phyloP scores from a whole-genome alignment of 1,139 yeast genomes.

The Yamadazyma dushanensis region DNA sequence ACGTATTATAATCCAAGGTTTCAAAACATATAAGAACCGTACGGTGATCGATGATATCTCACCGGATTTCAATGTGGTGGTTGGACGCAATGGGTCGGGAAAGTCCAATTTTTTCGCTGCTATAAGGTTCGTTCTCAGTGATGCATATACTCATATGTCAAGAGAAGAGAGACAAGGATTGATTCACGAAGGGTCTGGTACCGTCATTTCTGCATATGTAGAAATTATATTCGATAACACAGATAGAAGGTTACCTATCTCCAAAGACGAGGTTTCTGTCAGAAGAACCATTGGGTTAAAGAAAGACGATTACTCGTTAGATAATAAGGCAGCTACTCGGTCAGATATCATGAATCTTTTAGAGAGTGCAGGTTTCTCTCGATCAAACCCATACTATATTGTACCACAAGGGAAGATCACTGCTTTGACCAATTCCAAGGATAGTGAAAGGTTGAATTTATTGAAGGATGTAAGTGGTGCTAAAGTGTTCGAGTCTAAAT shows the following conservation, averaged over 20 bases:
- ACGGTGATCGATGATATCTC: conserved; percentile 76
- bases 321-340: conserved; percentile 75
- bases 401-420: conserved; percentile 96
- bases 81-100: conserved; percentile 96
- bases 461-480: conserved; percentile 96
- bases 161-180: conserved; percentile 87
- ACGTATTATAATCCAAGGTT: conserved; percentile 77
- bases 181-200: conserved; percentile 88
- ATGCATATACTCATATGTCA: conserved; percentile 85
- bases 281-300: conserved; percentile 90
- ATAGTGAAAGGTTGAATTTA: conserved; percentile 71
- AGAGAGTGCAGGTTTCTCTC: conserved; percentile 91
- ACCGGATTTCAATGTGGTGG: conserved; percentile 84
- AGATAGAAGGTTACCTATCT: conserved; percentile 73
- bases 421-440: conserved; percentile 84
- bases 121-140: conserved; percentile 86
- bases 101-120: conserved; percentile 97
- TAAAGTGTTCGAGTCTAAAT: conserved; percentile 78
- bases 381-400: conserved; percentile 90
- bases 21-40: conserved; percentile 87
- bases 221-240: conserved; percentile 84
- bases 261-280: conserved; percentile 66
- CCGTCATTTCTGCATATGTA: conserved; percentile 91
- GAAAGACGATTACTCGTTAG: conserved; percentile 85
- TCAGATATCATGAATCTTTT: conserved; percentile 79